phyloP scores from a whole-genome alignment of 2,329 filamentous ascomycete species.

The Colletotrichum somersetense region DNA sequence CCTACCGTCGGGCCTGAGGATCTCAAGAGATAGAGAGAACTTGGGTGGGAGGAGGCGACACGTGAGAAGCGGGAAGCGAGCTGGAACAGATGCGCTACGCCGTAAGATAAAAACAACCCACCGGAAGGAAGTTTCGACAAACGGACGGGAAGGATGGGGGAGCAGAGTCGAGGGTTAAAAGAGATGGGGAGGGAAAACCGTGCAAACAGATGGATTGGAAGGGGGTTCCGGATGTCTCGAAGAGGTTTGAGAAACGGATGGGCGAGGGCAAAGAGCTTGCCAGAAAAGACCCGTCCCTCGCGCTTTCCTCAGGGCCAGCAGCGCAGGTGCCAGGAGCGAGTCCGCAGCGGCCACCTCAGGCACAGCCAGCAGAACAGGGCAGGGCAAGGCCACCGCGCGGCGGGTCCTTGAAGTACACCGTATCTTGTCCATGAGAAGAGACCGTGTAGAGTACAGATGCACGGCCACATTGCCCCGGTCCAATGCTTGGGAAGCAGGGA shows the following conservation, averaged over 20 bases:
- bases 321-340: constrained; percentile 22
- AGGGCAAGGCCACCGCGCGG: neutral
- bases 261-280: constrained; percentile 45
- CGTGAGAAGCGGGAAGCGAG: constrained; percentile 31
- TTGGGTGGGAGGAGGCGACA: constrained; percentile 30
- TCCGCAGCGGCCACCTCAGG: constrained; percentile 11
- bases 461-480: neutral
- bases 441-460: neutral
- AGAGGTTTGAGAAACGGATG: constrained; percentile 45
- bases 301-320: constrained; percentile 28
- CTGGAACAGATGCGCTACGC: constrained; percentile 36
- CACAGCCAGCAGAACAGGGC: constrained; percentile 7
- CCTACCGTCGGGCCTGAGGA: constrained; percentile 29
- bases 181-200: constrained; percentile 38
- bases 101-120: constrained; percentile 33
- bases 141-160: neutral
- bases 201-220: constrained; percentile 41
- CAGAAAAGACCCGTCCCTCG: constrained; percentile 42
- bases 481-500: neutral
- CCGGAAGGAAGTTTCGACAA: constrained; percentile 23
- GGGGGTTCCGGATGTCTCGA: constrained; percentile 41
- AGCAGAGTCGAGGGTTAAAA: constrained; percentile 33
- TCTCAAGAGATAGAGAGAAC: constrained; percentile 15
- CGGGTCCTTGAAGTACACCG: no score
- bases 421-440: no score